Percentiles rank a stretch among this genome's conserved stretches.
These are phyloP conservation scores for Pichia scutulata DNA, from an alignment of 805 yeast genomes.

Conservation along the genomic window DNA sequence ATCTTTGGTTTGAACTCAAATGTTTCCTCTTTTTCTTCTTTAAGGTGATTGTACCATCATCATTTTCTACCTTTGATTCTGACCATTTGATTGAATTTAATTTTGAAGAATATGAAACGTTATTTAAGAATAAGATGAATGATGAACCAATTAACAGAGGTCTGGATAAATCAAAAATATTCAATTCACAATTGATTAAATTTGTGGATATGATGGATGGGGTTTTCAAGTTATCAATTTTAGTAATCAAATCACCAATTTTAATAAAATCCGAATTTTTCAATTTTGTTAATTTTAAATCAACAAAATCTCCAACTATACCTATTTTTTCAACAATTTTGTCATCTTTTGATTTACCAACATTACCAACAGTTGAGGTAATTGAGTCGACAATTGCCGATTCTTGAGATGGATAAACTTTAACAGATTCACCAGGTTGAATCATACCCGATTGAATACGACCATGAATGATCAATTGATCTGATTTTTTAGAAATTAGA, in stretches of 20 bases:
- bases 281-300: conserved; percentile 33
- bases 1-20: conserved; percentile 51
- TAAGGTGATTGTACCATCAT: conserved; percentile 9
- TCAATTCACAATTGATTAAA: conserved; percentile 47
- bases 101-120: conserved; percentile 63
- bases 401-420: conserved; percentile 46
- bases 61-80: conserved; percentile 23
- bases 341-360: conserved; percentile 8
- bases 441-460: conserved; percentile 60
- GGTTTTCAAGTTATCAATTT: background rate
- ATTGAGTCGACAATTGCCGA: conserved; percentile 34
- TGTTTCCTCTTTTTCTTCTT: conserved; percentile 47
- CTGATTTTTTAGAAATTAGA: conserved; percentile 25
- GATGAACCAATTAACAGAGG: conserved; percentile 80
- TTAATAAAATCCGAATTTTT: conserved; percentile 38
- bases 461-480: conserved; percentile 52
- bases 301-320: conserved; percentile 48
- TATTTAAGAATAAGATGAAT: conserved; percentile 68
- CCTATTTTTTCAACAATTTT: conserved; percentile 29
- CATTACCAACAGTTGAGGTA: conserved; percentile 20
- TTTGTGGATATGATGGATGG: conserved; percentile 35
- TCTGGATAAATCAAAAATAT: conserved; percentile 56
- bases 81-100: conserved; percentile 37
- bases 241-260: conserved; percentile 54
- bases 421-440: conserved; percentile 62